Base-by-base conservation (phyloP, 805 yeast species). In the Wickerhamomyces chaumierensis region DNA sequence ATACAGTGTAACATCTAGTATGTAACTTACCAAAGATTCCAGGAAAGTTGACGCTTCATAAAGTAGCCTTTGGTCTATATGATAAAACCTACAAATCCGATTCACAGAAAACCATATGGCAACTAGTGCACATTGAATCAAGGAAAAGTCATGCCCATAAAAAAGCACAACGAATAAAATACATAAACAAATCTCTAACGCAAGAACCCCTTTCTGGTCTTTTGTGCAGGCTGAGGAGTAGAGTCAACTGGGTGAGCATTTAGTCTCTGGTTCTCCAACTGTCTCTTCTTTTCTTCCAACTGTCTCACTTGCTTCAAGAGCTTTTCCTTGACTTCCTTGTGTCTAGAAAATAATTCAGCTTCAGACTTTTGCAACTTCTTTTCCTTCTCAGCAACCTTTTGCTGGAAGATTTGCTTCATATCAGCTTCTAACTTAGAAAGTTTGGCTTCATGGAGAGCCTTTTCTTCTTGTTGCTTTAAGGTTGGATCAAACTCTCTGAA, bases 281-380 rank as follows among this genome's bases (percentile, higher is more conserved):
- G 85, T 45, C 69, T 73, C 65, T 87, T 88, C 65, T 85, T 86
- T 48, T 87, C 96, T 61, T 92, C 97, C 55, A 92, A 72, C 53
- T 87, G 75, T 57, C 81, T 81, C 48, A 90, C 76, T 63, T 90
- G 96, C 60, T 82, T 82, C 47, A 81, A 69, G 58, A 92, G 73
- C 63, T 85, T 86, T 56, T 90, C 96, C 64, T 90, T 90, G 90
- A 90, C 88, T 62, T 92, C 97, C 63, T 86, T 85, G 63, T 92
- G 98, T 61, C 94, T 81, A 32, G 92, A 75, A 60, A 90, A 90
- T 56, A 92, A 73, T 62, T 92, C 99, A 41, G 94, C 92, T 67
- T 92, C 98, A 35, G 95, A 85, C 65, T 85, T 84, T 66, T 88
- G 95, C 57, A 92, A 74, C 67, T 90, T 90, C 73, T 87, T 85